Percentiles rank a stretch among this genome's conserved stretches.
phyloP scores from a whole-genome alignment of 2,329 filamentous ascomycete species.

The Apiospora saccharicola region DNA sequence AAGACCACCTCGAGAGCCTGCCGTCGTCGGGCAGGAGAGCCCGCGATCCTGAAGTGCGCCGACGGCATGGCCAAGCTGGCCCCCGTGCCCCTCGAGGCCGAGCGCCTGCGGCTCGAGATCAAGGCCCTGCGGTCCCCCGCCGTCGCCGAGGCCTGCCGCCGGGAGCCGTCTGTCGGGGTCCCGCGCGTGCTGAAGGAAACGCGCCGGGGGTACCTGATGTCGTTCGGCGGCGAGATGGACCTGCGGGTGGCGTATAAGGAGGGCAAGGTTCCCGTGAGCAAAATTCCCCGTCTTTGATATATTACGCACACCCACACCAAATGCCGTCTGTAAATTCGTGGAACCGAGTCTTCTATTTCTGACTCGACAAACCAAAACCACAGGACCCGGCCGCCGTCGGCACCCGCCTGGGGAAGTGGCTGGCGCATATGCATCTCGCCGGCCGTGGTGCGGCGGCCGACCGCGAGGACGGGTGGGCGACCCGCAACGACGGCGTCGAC shows the following conservation, averaged over 20 bases:
- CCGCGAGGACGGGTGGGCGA: not conserved
- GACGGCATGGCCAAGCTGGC: not conserved
- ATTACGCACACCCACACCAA: too few relatives aligned
- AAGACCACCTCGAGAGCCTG: not conserved
- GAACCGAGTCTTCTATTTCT: too few relatives aligned
- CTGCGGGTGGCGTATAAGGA: not conserved
- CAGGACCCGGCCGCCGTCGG: not conserved
- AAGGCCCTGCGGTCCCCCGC: not conserved
- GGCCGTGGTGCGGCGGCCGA: not conserved
- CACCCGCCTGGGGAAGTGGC: not conserved
- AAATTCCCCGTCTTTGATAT: too few relatives aligned
- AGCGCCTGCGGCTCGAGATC: not conserved
- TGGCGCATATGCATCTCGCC: not conserved
- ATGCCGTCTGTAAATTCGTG: too few relatives aligned
- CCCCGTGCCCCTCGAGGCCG: not conserved
- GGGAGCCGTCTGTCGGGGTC: not conserved
- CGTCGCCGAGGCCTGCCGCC: not conserved
- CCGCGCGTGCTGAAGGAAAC: not conserved
- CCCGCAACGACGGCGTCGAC: not conserved
- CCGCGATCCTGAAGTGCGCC: not conserved
- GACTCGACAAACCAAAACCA: not conserved
- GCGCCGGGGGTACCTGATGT: not conserved
- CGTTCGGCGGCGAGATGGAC: not conserved
- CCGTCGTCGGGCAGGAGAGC: not conserved
- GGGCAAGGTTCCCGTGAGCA: not conserved